Percentiles rank a stretch among this genome's conserved stretches.
phyloP scores from a whole-genome alignment of 2,329 filamentous ascomycete species.

The Fusarium solani-melongenae region DNA sequence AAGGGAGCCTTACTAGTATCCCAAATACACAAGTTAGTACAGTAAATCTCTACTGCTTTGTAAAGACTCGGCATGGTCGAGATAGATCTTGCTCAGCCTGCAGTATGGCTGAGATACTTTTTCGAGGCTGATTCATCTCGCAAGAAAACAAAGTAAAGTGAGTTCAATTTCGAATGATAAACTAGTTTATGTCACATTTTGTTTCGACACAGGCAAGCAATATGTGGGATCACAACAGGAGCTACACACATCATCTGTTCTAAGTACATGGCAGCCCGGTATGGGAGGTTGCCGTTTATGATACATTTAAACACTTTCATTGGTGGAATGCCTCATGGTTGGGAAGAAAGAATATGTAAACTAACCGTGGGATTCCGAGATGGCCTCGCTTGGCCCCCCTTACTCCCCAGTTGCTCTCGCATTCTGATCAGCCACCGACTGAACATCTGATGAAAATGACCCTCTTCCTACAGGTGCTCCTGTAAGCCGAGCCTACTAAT shows the following conservation, averaged over 20 bases:
- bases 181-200: background rate
- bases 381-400: background rate
- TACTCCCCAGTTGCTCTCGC: background rate
- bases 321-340: background rate
- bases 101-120: too few relatives aligned
- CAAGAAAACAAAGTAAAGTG: background rate
- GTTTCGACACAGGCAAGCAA: background rate
- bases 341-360: background rate
- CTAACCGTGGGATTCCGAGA: background rate
- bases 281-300: too few relatives aligned
- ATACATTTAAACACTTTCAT: background rate
- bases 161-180: background rate
- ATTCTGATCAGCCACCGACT: conserved; percentile 23
- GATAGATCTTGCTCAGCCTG: background rate
- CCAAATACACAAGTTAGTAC: background rate
- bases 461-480: conserved; percentile 18
- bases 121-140: too few relatives aligned
- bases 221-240: background rate
- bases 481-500: conserved; percentile 1
- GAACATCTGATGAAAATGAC: conserved; percentile 16
- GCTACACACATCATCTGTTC: background rate
- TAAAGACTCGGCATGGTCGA: background rate
- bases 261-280: background rate
- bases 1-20: too few relatives aligned
- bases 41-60: background rate